A percentile compares a stretch with the other conserved stretches of the same genome.
phyloP scores from a whole-genome alignment of 139 green algal species.

The Chlorella ohadii region DNA sequence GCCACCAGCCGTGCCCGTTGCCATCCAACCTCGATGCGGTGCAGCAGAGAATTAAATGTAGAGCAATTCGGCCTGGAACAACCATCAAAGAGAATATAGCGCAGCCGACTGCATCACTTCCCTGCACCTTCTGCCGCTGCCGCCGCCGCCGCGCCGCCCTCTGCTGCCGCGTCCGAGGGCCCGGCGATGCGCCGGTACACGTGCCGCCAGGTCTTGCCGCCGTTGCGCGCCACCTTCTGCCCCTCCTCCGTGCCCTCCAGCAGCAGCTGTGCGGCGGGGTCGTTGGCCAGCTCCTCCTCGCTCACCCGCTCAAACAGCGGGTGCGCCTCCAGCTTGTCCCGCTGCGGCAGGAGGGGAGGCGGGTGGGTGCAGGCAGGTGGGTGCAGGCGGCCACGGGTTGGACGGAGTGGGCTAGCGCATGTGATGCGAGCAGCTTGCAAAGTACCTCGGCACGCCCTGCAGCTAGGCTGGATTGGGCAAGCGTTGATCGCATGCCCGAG shows the following conservation, averaged over 20 bases:
- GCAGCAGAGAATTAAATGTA: too few species aligned
- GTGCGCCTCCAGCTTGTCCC: conserved; percentile 82
- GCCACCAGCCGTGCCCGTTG: too few species aligned
- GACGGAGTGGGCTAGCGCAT: too few species aligned
- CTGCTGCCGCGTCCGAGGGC: not conserved
- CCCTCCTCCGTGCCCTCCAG: conserved; percentile 83
- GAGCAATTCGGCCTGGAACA: too few species aligned
- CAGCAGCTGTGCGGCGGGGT: conserved; percentile 79
- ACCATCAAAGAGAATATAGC: too few species aligned
- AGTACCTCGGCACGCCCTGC: too few species aligned
- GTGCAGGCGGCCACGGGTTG: too few species aligned
- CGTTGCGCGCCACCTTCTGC: conserved; percentile 91
- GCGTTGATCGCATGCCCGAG: too few species aligned
- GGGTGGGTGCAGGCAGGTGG: too few species aligned
- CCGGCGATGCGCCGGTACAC: conserved; percentile 65
- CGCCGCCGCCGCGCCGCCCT: not conserved
- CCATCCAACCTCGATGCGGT: too few species aligned
- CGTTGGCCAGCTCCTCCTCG: conserved; percentile 85
- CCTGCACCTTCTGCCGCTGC: not conserved
- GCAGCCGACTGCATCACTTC: not conserved
- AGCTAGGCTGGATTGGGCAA: too few species aligned
- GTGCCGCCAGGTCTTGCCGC: conserved; percentile 68
- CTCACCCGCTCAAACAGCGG: conserved; percentile 86
- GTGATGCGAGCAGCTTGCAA: too few species aligned
- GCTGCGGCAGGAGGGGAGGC: not conserved